phyloP scores from a whole-genome alignment of 371 early-diverging fungal species.

The Mortierella sp. region DNA sequence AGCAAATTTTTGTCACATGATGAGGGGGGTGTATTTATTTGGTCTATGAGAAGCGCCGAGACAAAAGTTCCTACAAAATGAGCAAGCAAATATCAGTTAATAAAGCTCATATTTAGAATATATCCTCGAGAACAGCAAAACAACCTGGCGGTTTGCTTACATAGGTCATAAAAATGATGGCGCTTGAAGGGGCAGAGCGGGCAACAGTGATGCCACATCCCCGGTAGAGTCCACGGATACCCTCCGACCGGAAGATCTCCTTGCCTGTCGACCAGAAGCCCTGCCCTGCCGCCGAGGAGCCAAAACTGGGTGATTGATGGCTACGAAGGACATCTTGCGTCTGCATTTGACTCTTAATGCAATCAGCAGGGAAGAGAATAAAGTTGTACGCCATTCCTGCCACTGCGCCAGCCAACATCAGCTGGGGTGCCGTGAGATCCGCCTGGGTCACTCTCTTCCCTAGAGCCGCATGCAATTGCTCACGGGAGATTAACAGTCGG shows the following conservation, averaged over 20 bases:
- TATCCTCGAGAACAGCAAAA: background rate
- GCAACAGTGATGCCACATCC: constrained; percentile 94
- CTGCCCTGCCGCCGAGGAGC: constrained; percentile 13
- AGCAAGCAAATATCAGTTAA: background rate
- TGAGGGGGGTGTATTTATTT: too few relatives aligned
- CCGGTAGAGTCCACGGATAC: constrained; percentile 89
- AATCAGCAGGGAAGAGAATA: constrained; percentile 93
- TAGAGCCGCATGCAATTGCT: constrained; percentile 35
- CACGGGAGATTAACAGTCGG: constrained; percentile 65
- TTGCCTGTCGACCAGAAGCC: constrained; percentile 70
- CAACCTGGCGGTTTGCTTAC: constrained; percentile 55
- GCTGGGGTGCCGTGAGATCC: constrained; percentile 69
- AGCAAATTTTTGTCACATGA: too few relatives aligned
- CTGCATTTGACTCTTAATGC: constrained; percentile 95
- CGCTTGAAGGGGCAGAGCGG: constrained; percentile 92
- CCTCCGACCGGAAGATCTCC: constrained; percentile 81
- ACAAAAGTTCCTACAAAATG: constrained; percentile 20
- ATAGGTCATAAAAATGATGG: constrained; percentile 91
- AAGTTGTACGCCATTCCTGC: constrained; percentile 95
- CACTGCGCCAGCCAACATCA: constrained; percentile 91
- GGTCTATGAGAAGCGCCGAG: constrained; percentile 27
- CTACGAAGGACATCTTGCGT: constrained; percentile 75
- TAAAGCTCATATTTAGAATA: background rate
- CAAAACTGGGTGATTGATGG: constrained; percentile 7
- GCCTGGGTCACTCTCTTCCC: constrained; percentile 60